Evolutionary conservation across 2,329 filamentous ascomycete genomes (phyloP).

Genomic region (Ophiostoma novo-ulmi): DNA sequence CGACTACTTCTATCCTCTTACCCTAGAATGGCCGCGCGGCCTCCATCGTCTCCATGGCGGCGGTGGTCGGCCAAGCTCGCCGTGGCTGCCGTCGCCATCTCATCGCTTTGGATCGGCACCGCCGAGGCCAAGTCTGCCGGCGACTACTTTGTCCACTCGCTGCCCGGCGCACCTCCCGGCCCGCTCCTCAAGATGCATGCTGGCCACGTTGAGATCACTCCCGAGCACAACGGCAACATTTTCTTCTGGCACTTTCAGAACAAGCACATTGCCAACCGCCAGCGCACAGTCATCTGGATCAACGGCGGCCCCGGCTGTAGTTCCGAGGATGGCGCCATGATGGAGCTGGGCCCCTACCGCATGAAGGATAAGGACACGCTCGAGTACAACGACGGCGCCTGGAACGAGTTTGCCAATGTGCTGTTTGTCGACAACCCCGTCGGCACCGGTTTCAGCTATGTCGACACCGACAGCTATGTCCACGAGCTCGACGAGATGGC

Average conservation of each 20-base stretch:
- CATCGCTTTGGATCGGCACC: conserved; percentile 36
- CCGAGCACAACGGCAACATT: conserved; percentile 81
- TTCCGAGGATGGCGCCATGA: conserved; percentile 92
- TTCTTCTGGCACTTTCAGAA: conserved; percentile 99
- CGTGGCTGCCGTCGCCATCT: conserved; percentile 38
- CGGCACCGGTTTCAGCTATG: conserved; percentile 93
- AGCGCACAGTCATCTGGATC: conserved; percentile 91
- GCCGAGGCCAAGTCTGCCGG: conserved; percentile 52
- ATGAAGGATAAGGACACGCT: conserved; percentile 69
- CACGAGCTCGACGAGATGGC: conserved; percentile 86
- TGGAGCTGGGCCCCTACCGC: conserved; percentile 92
- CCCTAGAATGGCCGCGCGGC: conserved; percentile 18
- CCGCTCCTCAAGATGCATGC: conserved; percentile 94
- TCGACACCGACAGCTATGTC: conserved; percentile 80
- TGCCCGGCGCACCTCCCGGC: conserved; percentile 77
- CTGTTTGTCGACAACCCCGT: conserved; percentile 97
- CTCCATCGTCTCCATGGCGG: conserved; percentile 27
- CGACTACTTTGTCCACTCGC: conserved; percentile 81
- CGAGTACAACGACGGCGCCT: conserved; percentile 83
- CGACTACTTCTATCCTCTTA: neutral
- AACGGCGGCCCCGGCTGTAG: conserved; percentile 97
- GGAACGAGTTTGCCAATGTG: conserved; percentile 96
- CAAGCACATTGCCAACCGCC: conserved; percentile 84
- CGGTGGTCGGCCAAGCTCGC: conserved; percentile 30
- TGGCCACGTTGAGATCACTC: conserved; percentile 87